Evolutionary conservation across 1,284 basidiomycete species (phyloP).

Genomic region (Macrocystidia cucumis): DNA sequence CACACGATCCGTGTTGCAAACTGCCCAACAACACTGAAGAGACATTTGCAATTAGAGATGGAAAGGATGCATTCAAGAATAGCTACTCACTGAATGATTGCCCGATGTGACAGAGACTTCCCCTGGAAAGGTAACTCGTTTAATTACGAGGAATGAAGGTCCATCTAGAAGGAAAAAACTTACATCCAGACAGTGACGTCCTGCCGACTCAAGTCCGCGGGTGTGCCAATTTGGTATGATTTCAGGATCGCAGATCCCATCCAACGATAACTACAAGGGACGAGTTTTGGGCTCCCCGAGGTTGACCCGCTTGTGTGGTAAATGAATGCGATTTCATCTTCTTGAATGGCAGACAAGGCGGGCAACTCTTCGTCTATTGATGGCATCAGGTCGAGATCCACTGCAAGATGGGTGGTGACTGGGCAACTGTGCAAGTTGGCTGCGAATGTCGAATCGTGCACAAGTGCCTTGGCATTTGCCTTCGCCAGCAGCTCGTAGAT

Average conservation of each 20-base stretch:
- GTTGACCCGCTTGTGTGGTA: slow-evolving; percentile 68
- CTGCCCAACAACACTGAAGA: slow-evolving; percentile 59
- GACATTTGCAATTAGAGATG: slow-evolving; percentile 31
- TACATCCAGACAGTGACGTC: slow-evolving; percentile 67
- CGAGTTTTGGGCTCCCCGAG: slow-evolving; percentile 59
- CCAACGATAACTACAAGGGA: slow-evolving; percentile 56
- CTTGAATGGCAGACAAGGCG: slow-evolving; percentile 22
- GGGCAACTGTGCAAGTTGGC: slow-evolving; percentile 24
- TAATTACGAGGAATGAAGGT: slow-evolving; percentile 24
- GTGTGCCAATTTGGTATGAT: slow-evolving; percentile 41
- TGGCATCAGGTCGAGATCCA: slow-evolving; percentile 19
- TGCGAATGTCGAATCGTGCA: slow-evolving; percentile 41
- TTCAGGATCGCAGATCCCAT: slow-evolving; percentile 46
- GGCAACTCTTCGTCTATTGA: slow-evolving; percentile 33
- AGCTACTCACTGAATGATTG: slow-evolving; percentile 55
- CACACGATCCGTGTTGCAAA: slow-evolving; percentile 63
- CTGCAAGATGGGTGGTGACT: slow-evolving; percentile 31
- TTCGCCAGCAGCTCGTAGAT: slow-evolving; percentile 46
- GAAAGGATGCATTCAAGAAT: slow-evolving; percentile 17
- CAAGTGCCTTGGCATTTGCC: slow-evolving; percentile 43
- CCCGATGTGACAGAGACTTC: slow-evolving; percentile 66
- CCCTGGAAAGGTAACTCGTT: slow-evolving; percentile 34
- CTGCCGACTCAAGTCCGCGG: slow-evolving; percentile 39
- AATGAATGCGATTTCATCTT: slow-evolving; percentile 42
- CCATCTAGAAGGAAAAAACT: slow-evolving; percentile 33